Conservation (phyloP, 2,329 filamentous ascomycete genomes). For the Scedosporium boydii region DNA sequence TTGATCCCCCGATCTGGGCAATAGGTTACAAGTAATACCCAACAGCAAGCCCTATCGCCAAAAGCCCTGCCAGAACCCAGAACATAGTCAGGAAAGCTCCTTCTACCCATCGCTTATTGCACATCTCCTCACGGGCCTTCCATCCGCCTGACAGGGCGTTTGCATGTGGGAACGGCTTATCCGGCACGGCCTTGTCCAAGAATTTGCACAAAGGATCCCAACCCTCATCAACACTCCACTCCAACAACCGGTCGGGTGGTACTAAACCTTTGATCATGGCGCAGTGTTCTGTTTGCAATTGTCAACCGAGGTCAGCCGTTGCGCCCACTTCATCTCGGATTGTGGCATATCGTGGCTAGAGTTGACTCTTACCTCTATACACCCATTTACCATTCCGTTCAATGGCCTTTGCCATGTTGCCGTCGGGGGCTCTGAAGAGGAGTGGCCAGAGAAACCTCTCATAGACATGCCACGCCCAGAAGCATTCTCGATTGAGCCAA, state of each 20-base stretch:
- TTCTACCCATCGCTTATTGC: constrained; percentile 8
- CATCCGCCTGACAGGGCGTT: constrained; percentile 5
- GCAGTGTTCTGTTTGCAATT: constrained; percentile 17
- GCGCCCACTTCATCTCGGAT: neutral
- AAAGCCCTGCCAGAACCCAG: neutral
- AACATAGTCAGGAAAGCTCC: constrained; percentile 9
- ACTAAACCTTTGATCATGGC: constrained; percentile 22
- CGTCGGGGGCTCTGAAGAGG: constrained; percentile 19
- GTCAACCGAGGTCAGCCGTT: neutral
- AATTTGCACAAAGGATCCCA: constrained; percentile 27
- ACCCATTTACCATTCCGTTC: constrained; percentile 19
- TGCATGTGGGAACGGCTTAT: constrained; percentile 12
- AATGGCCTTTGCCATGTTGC: constrained; percentile 17
- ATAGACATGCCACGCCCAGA: constrained; percentile 22
- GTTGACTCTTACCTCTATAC: constrained; percentile 14
- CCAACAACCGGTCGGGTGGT: constrained; percentile 13
- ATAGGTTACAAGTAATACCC: no score
- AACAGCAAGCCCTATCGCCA: neutral
- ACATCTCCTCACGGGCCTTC: constrained; percentile 9
- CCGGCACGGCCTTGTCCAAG: constrained; percentile 22
- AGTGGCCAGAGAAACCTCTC: constrained; percentile 19
- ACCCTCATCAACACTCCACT: constrained; percentile 22
- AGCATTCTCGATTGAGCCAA: constrained; percentile 18
- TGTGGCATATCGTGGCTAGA: neutral
- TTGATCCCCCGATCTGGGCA: no score